These are phyloP conservation scores for Harrya chromipes DNA, from an alignment of 768 basidiomycete species.

Conservation along the genomic window DNA sequence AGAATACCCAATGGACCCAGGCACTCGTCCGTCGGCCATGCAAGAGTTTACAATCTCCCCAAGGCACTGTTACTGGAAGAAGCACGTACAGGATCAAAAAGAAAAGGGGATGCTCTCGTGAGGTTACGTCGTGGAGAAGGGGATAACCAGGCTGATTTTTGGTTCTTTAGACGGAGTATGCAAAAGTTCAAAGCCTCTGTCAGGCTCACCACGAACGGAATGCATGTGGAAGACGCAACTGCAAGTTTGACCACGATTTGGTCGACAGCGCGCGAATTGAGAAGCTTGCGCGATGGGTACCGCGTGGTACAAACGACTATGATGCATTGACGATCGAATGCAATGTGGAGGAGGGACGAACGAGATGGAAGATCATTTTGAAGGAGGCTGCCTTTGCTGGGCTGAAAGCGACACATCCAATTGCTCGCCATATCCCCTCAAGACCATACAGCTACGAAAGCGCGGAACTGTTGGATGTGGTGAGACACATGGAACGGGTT, in stretches of 20 bases:
- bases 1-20: background rate
- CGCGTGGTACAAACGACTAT: background rate
- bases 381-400: conserved; percentile 9
- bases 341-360: conserved; percentile 6
- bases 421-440: conserved; percentile 5
- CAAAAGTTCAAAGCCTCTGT: conserved; percentile 18
- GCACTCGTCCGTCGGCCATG: background rate
- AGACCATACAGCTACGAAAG: conserved; percentile 15
- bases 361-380: conserved; percentile 14
- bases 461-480: conserved; percentile 12
- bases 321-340: conserved; percentile 19
- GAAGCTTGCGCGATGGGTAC: conserved; percentile 15
- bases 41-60: conserved; percentile 6
- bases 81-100: conserved; percentile 3
- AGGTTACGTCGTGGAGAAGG: background rate
- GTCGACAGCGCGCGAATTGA: conserved; percentile 11
- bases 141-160: background rate
- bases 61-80: conserved; percentile 10
- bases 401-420: conserved; percentile 12
- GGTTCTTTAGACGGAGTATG: conserved; percentile 5
- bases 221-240: conserved; percentile 6
- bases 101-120: conserved; percentile 10
- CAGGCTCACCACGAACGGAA: conserved; percentile 8
- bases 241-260: conserved; percentile 18
- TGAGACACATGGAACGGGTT: conserved; percentile 11